These are phyloP conservation scores for Alternaria sp. DNA, from an alignment of 2,329 filamentous ascomycete genomes.

Conservation along the genomic window DNA sequence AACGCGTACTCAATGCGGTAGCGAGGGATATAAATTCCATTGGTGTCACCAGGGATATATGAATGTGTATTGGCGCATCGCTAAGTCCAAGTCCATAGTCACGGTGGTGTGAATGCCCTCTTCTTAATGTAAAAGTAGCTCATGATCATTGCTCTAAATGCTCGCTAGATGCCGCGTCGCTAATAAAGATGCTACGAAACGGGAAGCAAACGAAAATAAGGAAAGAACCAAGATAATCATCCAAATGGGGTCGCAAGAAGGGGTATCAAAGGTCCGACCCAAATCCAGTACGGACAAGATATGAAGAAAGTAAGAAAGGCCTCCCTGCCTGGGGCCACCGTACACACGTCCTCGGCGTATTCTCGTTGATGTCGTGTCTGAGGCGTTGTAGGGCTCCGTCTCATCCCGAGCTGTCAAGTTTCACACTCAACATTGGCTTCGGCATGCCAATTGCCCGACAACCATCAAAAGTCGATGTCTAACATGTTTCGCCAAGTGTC, in stretches of 20 bases:
- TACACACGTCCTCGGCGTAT: not conserved
- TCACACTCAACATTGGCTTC: not conserved
- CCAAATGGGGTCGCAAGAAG: conserved; percentile 11
- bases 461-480: not conserved
- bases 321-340: not conserved
- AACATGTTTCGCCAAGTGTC: conserved; percentile 23
- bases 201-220: not conserved
- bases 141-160: not conserved
- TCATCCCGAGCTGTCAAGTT: conserved; percentile 9
- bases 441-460: not conserved
- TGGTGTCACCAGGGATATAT: too few relatives aligned
- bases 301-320: not conserved
- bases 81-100: too few relatives aligned
- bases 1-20: too few relatives aligned
- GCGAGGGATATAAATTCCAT: too few relatives aligned
- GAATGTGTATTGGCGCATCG: too few relatives aligned
- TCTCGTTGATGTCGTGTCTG: not conserved
- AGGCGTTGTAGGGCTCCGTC: not conserved
- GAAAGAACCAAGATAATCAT: not conserved
- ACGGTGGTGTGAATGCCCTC: not conserved
- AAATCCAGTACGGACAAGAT: conserved; percentile 11
- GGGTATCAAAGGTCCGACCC: conserved; percentile 44
- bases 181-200: not conserved
- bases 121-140: not conserved
- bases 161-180: not conserved